Base-by-base conservation (phyloP, 495 filamentous ascomycete species). In the Immersiella caudata region DNA sequence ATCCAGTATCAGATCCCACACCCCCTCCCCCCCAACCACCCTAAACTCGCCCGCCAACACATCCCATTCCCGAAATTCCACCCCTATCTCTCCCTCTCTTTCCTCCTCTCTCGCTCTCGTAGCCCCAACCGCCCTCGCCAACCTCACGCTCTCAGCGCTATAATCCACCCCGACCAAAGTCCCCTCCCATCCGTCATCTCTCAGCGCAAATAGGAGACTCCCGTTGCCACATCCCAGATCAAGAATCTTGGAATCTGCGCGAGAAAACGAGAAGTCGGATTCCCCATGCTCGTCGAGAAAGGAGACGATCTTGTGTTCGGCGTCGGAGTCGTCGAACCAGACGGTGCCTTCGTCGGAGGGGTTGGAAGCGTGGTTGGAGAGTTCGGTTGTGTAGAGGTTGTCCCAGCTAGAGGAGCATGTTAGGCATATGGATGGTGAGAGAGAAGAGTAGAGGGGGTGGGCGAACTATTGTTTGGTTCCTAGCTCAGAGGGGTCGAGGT, bases 181-280 rank as follows among this genome's bases (percentile, higher is more conserved):
- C 0, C 92, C 93, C n/a, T 51, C 2, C 75, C 84, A 80, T 14
- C 78, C 84, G 0, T 76, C 79, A 54, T 89, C 89, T 24, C 87
- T 76, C 14, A 98, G 79, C 21, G 87, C 81, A 67, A 95, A 94
- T 2, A 97, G 81, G 72, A 97, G 85, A 72, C 93, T 90, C 1
- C 95, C 95, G 79, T 97, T 99, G 0, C 95, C 95, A 0, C 93
- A 97, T 0, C 95, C 95, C 0, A 98, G 73, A 70, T 89, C 87
- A 0, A 97, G 83, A 60, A 97, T 87, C 2, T 79, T 35, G 16
- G 75, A 67, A 7, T 65, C 49, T 7, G 57, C 57, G 16, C 65
- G 51, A 40, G 71, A 33, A 24, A 75, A 54, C 22, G 66, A 49
- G 14, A 50, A 26, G 18, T 27, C 72, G 69, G 67, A n/a, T 76